These are phyloP conservation scores for Eucalyptus leucophloia DNA, from an alignment of 345 rosid species.

Conservation along the genomic window DNA sequence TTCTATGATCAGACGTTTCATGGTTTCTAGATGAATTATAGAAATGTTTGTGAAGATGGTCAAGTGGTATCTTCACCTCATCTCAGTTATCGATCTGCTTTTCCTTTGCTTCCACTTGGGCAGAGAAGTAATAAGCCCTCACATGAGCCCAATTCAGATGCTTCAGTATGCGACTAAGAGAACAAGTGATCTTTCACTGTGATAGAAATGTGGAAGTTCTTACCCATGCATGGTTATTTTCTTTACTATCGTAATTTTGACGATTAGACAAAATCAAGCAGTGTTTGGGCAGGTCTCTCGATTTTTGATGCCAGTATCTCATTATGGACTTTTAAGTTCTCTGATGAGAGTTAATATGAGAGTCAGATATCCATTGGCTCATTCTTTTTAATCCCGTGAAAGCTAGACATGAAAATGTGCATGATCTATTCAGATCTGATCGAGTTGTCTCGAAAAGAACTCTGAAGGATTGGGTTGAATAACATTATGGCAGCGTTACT, in stretches of 20 bases:
- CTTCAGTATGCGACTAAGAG: neutral
- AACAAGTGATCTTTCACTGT: neutral
- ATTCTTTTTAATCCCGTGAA: neutral
- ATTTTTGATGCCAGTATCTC: neutral
- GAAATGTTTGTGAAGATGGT: neutral
- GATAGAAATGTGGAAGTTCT: neutral
- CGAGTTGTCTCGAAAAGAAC: fast-evolving
- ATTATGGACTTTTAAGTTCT: neutral
- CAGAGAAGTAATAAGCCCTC: neutral
- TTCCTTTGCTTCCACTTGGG: neutral
- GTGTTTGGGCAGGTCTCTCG: neutral
- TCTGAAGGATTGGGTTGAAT: neutral
- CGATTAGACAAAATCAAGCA: neutral
- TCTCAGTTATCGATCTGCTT: neutral
- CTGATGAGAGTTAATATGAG: neutral
- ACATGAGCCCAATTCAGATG: neutral
- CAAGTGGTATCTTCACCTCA: neutral
- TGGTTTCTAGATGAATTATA: neutral
- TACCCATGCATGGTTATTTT: neutral
- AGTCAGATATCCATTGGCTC: neutral
- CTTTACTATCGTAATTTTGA: neutral
- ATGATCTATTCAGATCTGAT: neutral
- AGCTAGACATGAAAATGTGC: neutral
- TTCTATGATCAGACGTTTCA: neutral
- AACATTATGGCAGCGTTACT: fast-evolving